Evolutionary conservation across 169 alveolate genomes (phyloP).

Genomic region (Eimeria zaria): DNA sequence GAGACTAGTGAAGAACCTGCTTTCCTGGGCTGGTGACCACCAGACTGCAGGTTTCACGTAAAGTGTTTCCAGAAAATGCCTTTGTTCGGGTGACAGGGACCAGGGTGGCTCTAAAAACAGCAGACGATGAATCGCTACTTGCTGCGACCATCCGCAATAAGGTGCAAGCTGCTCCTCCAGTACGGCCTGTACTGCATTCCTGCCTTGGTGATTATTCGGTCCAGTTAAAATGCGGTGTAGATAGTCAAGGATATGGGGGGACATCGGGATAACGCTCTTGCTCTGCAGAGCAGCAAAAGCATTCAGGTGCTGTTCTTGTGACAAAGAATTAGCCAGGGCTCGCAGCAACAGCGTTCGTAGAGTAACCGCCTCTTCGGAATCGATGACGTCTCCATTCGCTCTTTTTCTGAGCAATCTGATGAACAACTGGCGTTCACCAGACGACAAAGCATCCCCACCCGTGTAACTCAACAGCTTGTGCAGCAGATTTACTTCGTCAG

Average conservation of each 20-base stretch:
- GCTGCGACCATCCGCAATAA: slow-evolving; percentile 13
- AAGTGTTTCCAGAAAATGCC: slow-evolving; percentile 5
- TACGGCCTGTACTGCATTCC: slow-evolving; percentile 19
- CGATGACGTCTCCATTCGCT: background rate
- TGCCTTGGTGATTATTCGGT: background rate
- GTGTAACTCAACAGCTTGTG: slow-evolving; percentile 11
- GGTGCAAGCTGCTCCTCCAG: slow-evolving; percentile 18
- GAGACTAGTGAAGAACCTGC: slow-evolving; percentile 11
- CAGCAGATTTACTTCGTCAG: background rate
- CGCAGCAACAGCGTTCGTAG: slow-evolving; percentile 1
- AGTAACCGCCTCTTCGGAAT: background rate
- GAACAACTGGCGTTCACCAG: slow-evolving; percentile 13
- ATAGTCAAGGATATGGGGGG: background rate
- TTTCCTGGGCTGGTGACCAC: slow-evolving; percentile 57
- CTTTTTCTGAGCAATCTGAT: slow-evolving; percentile 11
- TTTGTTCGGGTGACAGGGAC: slow-evolving; percentile 40
- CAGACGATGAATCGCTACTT: slow-evolving; percentile 20
- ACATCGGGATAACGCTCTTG: background rate
- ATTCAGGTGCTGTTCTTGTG: slow-evolving; percentile 29
- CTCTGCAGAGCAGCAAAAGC: slow-evolving; percentile 8
- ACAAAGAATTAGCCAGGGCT: slow-evolving; percentile 13
- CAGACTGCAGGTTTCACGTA: slow-evolving; percentile 18
- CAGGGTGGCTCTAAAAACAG: slow-evolving; percentile 37
- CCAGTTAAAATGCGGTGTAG: background rate
- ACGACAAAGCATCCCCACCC: background rate